phyloP scores from a whole-genome alignment of 768 basidiomycete species.

The Pleurotus djamor region DNA sequence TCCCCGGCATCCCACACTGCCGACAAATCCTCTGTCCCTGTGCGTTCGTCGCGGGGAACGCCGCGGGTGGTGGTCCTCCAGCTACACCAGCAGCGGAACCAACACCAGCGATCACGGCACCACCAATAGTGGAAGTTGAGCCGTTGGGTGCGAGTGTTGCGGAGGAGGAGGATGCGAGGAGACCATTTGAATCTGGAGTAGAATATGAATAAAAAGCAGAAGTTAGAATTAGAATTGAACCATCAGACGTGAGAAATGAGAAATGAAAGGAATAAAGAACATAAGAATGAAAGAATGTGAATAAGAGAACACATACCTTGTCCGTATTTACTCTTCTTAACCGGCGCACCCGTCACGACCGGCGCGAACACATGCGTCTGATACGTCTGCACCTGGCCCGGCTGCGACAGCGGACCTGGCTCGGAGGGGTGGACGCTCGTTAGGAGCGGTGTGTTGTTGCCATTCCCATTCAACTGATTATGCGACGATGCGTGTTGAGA shows the following conservation, averaged over 20 bases:
- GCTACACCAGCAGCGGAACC: no score
- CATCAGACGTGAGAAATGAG: no score
- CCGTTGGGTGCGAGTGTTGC: no score
- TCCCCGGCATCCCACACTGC: constrained; percentile 69
- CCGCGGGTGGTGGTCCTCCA: constrained; percentile 15
- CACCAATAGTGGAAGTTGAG: no score
- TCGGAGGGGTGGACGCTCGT: constrained; percentile 7
- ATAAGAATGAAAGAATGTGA: no score
- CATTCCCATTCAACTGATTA: neutral
- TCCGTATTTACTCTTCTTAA: constrained; percentile 57
- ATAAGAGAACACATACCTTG: constrained; percentile 21
- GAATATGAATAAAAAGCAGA: no score
- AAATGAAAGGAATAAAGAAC: no score
- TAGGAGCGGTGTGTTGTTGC: neutral
- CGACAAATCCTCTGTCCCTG: constrained; percentile 75
- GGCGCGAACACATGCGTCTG: constrained; percentile 75
- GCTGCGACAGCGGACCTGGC: constrained; percentile 19
- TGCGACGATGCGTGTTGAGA: neutral
- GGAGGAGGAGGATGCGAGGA: no score
- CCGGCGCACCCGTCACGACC: constrained; percentile 69
- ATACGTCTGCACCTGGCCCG: constrained; percentile 35
- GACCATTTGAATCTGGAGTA: no score
- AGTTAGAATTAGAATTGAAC: no score
- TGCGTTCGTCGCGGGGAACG: constrained; percentile 48
- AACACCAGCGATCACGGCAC: no score